phyloP scores from a whole-genome alignment of 1,284 basidiomycete species.

The Singerocomus inundabilis region DNA sequence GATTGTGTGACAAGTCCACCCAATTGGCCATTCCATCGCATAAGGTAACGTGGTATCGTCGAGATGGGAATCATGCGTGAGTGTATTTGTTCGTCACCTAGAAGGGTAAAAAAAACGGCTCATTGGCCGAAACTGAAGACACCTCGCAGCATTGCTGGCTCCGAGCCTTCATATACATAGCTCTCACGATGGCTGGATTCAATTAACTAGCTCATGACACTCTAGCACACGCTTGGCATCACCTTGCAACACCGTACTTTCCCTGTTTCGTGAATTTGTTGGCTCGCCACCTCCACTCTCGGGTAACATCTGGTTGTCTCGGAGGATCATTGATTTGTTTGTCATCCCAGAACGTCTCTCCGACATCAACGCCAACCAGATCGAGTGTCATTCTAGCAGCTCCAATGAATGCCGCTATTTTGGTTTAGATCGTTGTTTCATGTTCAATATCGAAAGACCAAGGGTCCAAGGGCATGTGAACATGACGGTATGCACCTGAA shows the following conservation, averaged over 20 bases:
- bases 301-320: not conserved
- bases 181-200: not conserved
- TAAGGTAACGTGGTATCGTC: not conserved
- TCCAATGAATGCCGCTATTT: not conserved
- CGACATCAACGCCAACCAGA: not conserved
- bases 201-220: not conserved
- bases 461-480: conserved; percentile 6
- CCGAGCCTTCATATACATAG: not conserved
- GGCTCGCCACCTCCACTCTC: not conserved
- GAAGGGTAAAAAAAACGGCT: not conserved
- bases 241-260: not conserved
- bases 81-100: not conserved
- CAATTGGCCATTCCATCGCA: not conserved
- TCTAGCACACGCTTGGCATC: not conserved
- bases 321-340: not conserved
- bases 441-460: not conserved
- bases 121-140: not conserved
- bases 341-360: not conserved
- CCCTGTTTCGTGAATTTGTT: not conserved
- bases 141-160: not conserved
- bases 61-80: not conserved
- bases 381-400: not conserved
- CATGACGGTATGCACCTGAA: not conserved
- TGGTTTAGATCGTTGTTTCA: not conserved
- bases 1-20: conserved; percentile 4